A percentile compares a stretch with the other conserved stretches of the same genome.
Evolutionary conservation across 1,139 yeast genomes (phyloP).

Genomic region (Protomyces gravidus): DNA sequence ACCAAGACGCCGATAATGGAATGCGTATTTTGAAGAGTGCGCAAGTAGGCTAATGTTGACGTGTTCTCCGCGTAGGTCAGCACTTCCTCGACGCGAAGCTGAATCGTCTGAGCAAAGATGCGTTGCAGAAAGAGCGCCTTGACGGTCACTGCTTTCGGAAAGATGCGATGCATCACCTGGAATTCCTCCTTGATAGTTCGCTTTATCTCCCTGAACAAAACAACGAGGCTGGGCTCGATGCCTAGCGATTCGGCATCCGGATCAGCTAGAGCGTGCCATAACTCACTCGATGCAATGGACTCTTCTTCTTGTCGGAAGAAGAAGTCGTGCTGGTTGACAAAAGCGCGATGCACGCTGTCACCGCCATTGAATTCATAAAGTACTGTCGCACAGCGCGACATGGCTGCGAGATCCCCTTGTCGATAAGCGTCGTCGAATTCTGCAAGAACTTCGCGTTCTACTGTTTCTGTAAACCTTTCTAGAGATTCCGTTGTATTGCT

Average conservation of each 20-base stretch:
- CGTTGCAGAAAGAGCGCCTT: slow-evolving; percentile 68
- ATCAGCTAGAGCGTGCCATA: slow-evolving; percentile 50
- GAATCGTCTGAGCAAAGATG: slow-evolving; percentile 69
- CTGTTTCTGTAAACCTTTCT: slow-evolving; percentile 65
- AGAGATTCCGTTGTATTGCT: slow-evolving; percentile 43
- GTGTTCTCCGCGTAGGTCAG: slow-evolving; percentile 61
- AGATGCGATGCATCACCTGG: slow-evolving; percentile 66
- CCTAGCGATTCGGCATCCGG: slow-evolving; percentile 45
- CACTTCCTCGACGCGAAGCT: slow-evolving; percentile 60
- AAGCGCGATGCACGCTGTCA: slow-evolving; percentile 71
- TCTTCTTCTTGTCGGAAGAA: slow-evolving; percentile 52
- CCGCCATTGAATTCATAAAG: slow-evolving; percentile 82
- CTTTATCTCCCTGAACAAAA: slow-evolving; percentile 45
- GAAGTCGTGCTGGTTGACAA: slow-evolving; percentile 74
- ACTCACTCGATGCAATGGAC: slow-evolving; percentile 41
- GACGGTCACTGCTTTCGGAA: slow-evolving; percentile 63
- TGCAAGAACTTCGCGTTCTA: slow-evolving; percentile 57
- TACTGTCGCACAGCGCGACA: slow-evolving; percentile 73
- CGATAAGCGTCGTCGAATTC: slow-evolving; percentile 46
- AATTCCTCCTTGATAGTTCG: slow-evolving; percentile 63
- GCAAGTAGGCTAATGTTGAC: slow-evolving; percentile 68
- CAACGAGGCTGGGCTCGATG: slow-evolving; percentile 45
- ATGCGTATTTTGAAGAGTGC: slow-evolving; percentile 67
- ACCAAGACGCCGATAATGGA: slow-evolving; percentile 60
- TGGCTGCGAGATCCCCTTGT: slow-evolving; percentile 59